phyloP scores from a whole-genome alignment of 495 filamentous ascomycete species.

The Staphylotrichum longicolle region DNA sequence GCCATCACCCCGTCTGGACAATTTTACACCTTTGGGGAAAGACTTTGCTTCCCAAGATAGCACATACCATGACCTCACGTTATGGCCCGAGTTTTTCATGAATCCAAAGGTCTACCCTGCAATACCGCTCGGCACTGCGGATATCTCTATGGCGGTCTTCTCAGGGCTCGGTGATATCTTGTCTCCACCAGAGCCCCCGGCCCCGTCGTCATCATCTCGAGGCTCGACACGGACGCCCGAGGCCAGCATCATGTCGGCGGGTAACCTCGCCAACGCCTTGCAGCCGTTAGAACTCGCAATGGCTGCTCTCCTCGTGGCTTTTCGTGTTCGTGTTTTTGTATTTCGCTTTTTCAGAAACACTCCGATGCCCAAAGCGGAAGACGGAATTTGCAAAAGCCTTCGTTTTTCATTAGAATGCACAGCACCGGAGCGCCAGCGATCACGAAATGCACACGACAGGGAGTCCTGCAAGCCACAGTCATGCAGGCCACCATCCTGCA shows the following conservation, averaged over 20 bases:
- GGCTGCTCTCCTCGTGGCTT: not conserved
- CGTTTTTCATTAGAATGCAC: no score
- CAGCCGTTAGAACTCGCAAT: conserved; percentile 35
- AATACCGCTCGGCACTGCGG: conserved; percentile 28
- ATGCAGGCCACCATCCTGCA: no score
- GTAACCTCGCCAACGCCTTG: conserved; percentile 36
- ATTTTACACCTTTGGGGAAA: conserved; percentile 33
- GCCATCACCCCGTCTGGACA: conserved; percentile 37
- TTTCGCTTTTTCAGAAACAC: no score
- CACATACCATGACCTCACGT: conserved; percentile 36
- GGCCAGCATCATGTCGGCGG: conserved; percentile 44
- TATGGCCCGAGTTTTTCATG: conserved; percentile 35
- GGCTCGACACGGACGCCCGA: conserved; percentile 45
- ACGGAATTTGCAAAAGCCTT: no score
- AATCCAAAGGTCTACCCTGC: conserved; percentile 38
- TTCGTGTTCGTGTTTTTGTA: no score
- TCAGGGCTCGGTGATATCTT: conserved; percentile 29
- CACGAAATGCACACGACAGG: no score
- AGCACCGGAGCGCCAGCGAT: no score
- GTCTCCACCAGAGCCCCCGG: conserved; percentile 37
- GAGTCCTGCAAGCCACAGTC: no score
- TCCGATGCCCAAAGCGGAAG: no score
- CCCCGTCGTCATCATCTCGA: conserved; percentile 37
- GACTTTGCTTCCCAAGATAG: conserved; percentile 32
- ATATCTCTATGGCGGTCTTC: conserved; percentile 35